Conservation (phyloP, 2,329 filamentous ascomycete genomes). For the Pseudocercospora cruenta region DNA sequence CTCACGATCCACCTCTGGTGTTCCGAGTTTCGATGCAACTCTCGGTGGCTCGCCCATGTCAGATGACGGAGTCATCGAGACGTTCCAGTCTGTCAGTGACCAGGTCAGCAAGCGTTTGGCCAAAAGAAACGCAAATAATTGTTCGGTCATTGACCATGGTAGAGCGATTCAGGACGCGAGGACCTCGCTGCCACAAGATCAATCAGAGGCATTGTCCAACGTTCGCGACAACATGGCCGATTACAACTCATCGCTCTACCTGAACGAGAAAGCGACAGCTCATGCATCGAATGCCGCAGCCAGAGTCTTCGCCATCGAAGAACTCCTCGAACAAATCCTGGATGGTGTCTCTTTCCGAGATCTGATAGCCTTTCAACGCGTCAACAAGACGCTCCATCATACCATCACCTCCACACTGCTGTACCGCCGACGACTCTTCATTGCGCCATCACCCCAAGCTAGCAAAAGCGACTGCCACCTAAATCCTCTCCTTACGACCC, state of each 20-base stretch:
- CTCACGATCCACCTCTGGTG: background rate
- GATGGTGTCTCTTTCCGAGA: background rate
- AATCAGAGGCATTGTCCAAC: background rate
- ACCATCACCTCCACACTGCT: background rate
- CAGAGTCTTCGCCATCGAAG: conserved; percentile 8
- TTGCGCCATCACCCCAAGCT: background rate
- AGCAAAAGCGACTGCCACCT: background rate
- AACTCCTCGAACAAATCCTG: conserved; percentile 7
- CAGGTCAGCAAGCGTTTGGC: background rate
- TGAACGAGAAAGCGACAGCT: background rate
- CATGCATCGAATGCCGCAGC: background rate
- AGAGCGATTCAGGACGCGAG: background rate
- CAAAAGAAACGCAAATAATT: background rate
- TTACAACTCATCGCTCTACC: background rate
- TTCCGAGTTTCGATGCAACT: background rate
- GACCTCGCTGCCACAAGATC: background rate
- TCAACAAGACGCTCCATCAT: conserved; percentile 6
- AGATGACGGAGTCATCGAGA: background rate
- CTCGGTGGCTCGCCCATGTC: background rate
- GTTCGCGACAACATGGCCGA: background rate
- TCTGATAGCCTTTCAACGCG: conserved; percentile 8
- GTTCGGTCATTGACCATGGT: background rate
- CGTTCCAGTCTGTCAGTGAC: background rate
- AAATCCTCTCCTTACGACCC: conserved; percentile 13
- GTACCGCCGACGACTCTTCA: conserved; percentile 4